Base-by-base conservation (phyloP, 2,329 filamentous ascomycete genomes). In the Emergomyces pasteurianus region DNA sequence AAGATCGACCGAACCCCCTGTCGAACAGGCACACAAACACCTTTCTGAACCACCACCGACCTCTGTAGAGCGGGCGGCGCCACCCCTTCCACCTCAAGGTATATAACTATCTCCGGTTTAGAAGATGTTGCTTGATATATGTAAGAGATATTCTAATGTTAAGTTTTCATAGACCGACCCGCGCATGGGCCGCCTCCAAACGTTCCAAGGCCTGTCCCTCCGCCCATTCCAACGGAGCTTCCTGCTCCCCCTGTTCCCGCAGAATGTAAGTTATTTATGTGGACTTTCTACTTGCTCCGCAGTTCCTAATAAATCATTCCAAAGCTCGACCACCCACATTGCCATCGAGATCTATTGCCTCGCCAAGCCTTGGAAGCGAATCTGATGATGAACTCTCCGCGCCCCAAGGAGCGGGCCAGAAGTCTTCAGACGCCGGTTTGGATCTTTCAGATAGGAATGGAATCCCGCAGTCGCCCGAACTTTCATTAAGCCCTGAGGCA, bases 361-460 rank as follows among this genome's bases (percentile, higher is more conserved):
- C 89, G 47, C 86, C 85, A 53, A 90, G 86, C 61, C 82, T 87
- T 63, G 91, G 90, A 36, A 95, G 90, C 1, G 89, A 88, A 71
- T 94, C 92, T 50, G 92, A 95, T 67, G 92, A 96, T 71, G 92
- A 96, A 72, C 77, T 91, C 67, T 90, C 88, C 10, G 74, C 69
- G 70, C 38, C 50, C 12, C 73, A 3, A 60, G 66, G 21, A 72
- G 74, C 43, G 59, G 49, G 62, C 64, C 52, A 64, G 62, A 53
- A 64, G 64, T 10, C 64, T 67, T 31, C 59, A 63, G 31, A 68
- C 64, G 59, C 69, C 65, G 50, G 60, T 47, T 59, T 62, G 34
- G 31, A 62, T 72, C n/a, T 21, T 56, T 58, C 57, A 21, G 42
- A 58, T 9, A 26, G 16, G 43, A 49, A 34, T 16, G 42, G 28